A percentile compares a stretch with the other conserved stretches of the same genome.
Conservation (phyloP, 805 yeast species). For the Isabelozyma pseudorhagii region DNA sequence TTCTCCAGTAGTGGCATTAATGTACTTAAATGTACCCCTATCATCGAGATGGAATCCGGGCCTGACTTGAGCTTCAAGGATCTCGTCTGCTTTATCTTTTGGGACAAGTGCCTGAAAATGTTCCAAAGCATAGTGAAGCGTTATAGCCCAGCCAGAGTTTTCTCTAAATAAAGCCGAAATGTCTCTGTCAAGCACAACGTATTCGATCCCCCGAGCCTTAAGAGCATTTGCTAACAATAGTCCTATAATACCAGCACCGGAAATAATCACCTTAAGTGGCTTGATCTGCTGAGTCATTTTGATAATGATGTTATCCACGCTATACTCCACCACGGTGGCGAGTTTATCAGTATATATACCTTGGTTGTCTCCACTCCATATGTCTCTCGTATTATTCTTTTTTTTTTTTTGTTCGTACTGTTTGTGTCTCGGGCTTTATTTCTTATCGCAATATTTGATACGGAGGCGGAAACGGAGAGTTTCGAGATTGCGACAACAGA, state of each 20-base stretch:
- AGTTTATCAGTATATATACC: neutral
- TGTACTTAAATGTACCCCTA: conserved; percentile 23
- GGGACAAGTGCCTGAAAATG: conserved; percentile 19
- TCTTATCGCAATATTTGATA: neutral
- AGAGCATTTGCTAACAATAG: conserved; percentile 21
- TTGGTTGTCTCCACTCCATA: neutral
- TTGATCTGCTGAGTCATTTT: neutral
- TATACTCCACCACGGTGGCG: neutral
- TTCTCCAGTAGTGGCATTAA: conserved; percentile 23
- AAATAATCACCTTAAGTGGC: neutral
- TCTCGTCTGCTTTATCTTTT: conserved; percentile 10
- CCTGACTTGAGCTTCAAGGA: conserved; percentile 20
- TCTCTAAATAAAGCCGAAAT: conserved; percentile 17
- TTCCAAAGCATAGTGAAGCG: conserved; percentile 25
- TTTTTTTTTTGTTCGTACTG: neutral
- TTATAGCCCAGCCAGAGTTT: conserved; percentile 28
- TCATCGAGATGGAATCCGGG: conserved; percentile 21
- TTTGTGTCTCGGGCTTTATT: neutral
- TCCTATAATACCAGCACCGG: conserved; percentile 19
- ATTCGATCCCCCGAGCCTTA: conserved; percentile 16
- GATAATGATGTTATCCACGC: neutral
- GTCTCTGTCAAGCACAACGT: conserved; percentile 23
- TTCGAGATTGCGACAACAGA: neutral
- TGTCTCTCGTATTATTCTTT: neutral
- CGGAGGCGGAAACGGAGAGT: neutral